phyloP scores from a whole-genome alignment of 2,329 filamentous ascomycete species.

The Colletotrichum lini region DNA sequence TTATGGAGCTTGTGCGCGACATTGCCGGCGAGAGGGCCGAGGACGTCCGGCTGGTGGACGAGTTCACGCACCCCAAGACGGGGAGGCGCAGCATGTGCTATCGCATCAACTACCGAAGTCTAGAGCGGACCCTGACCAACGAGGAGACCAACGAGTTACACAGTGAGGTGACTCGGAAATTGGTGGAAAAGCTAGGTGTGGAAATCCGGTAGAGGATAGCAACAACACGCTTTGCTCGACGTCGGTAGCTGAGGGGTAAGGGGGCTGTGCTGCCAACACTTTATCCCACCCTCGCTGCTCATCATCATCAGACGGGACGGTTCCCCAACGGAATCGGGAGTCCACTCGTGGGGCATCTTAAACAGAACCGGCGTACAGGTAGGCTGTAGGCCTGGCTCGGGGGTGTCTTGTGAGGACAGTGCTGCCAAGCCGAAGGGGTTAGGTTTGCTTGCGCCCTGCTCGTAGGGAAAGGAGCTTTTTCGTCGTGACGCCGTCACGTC shows the following conservation, averaged over 20 bases:
- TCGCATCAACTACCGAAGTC: conserved; percentile 91
- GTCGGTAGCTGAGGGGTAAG: conserved; percentile 36
- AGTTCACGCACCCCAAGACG: conserved; percentile 90
- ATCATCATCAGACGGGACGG: conserved; percentile 36
- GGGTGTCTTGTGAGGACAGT: conserved; percentile 11
- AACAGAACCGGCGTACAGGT: conserved; percentile 3
- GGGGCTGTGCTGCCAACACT: conserved; percentile 38
- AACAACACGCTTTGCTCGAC: conserved; percentile 5
- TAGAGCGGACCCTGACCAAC: conserved; percentile 92
- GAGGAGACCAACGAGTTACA: conserved; percentile 85
- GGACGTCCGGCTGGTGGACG: conserved; percentile 86
- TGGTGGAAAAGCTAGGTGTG: conserved; percentile 82
- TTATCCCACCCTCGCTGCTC: neutral
- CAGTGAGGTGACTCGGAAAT: conserved; percentile 71
- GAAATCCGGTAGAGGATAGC: conserved; percentile 70
- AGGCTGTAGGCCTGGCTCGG: conserved; percentile 17
- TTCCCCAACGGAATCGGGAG: conserved; percentile 10
- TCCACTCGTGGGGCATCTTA: conserved; percentile 12
- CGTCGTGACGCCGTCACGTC: conserved; percentile 16
- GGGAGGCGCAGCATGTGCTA: conserved; percentile 90
- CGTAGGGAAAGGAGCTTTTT: conserved; percentile 1
- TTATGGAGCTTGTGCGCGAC: conserved; percentile 94
- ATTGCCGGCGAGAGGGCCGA: conserved; percentile 88
- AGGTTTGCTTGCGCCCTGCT: conserved; percentile 7
- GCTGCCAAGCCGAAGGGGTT: neutral